Conservation (phyloP, 2,329 filamentous ascomycete genomes). For the Ascochyta pisi region DNA sequence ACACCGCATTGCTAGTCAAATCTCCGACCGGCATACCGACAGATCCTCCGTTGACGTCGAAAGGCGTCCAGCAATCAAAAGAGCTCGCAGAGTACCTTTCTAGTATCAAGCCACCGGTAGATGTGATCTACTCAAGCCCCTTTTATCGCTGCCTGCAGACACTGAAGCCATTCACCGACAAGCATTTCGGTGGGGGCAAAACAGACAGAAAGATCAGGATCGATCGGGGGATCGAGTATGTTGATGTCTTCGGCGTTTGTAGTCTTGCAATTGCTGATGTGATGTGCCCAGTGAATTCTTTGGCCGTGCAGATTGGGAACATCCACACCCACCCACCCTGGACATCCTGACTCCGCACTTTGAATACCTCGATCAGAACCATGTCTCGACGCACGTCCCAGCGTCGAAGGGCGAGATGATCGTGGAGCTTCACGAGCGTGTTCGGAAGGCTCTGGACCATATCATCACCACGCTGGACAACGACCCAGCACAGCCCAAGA, state of each 20-base stretch:
- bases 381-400: constrained; percentile 72
- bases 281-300: constrained; percentile 80
- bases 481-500: constrained; percentile 67
- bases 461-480: constrained; percentile 76
- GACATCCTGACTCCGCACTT: constrained; percentile 72
- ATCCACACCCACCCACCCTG: constrained; percentile 76
- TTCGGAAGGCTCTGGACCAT: constrained; percentile 71
- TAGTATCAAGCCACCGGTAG: constrained; percentile 69
- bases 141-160: constrained; percentile 53
- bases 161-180: constrained; percentile 48
- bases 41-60: constrained; percentile 84
- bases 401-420: constrained; percentile 79
- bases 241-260: constrained; percentile 1
- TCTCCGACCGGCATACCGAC: constrained; percentile 88
- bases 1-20: constrained; percentile 67
- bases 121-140: constrained; percentile 71
- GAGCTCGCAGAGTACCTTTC: constrained; percentile 74
- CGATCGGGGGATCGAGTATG: constrained; percentile 61
- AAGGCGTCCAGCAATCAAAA: constrained; percentile 83
- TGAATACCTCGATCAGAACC: constrained; percentile 60
- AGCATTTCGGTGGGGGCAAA: constrained; percentile 38
- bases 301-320: constrained; percentile 82
- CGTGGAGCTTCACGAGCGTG: constrained; percentile 77
- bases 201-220: constrained; percentile 54
- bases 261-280: constrained; percentile 52